phyloP scores from a whole-genome alignment of 495 filamentous ascomycete genomes.

The Penicillium taxi region DNA sequence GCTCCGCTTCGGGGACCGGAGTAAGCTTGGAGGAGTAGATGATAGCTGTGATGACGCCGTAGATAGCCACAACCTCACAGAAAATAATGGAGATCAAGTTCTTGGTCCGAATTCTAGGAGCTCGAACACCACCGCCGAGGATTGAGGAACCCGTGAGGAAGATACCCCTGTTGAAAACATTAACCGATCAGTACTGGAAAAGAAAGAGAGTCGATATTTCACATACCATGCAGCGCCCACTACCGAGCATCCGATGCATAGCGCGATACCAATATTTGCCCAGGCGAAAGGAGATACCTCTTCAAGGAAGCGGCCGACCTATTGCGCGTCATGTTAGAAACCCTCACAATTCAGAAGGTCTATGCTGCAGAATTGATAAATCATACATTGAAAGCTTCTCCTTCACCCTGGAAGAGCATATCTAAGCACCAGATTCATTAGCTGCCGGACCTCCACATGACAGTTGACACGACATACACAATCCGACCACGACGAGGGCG shows the following conservation, averaged over 20 bases:
- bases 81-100: constrained; percentile 99
- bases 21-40: constrained; percentile 86
- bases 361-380: constrained; percentile 3
- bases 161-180: constrained; percentile 71
- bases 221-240: constrained; percentile 95
- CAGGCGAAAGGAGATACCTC: constrained; percentile 89
- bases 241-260: constrained; percentile 92
- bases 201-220: not conserved
- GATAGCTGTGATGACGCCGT: constrained; percentile 99
- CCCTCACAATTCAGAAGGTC: no score
- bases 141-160: constrained; percentile 99
- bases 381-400: constrained; percentile 94
- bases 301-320: constrained; percentile 94
- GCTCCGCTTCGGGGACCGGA: constrained; percentile 38
- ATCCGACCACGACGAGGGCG: constrained; percentile 72
- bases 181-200: constrained; percentile 19
- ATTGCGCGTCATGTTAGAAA: constrained; percentile 21
- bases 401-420: constrained; percentile 94
- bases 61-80: constrained; percentile 99
- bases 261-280: constrained; percentile 82
- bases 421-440: constrained; percentile 50
- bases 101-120: constrained; percentile 95
- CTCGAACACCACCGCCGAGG: constrained; percentile 89
- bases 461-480: constrained; percentile 55
- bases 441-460: constrained; percentile 12